phyloP scores from a whole-genome alignment of 1,284 basidiomycete species.

The Malassezia dermatis region DNA sequence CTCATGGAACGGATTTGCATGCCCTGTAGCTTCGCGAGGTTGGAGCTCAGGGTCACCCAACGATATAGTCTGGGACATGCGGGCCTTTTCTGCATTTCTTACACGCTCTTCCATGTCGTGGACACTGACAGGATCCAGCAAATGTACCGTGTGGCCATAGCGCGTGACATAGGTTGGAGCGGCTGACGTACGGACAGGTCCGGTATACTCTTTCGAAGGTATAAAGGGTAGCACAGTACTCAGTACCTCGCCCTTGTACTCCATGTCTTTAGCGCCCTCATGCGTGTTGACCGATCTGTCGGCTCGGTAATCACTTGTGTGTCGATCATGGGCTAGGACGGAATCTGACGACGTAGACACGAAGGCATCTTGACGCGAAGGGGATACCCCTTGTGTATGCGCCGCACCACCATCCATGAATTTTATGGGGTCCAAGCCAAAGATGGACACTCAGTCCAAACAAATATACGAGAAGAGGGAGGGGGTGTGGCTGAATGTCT shows the following conservation, averaged over 20 bases:
- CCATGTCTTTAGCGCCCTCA: neutral
- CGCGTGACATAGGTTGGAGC: neutral
- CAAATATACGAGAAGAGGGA: neutral
- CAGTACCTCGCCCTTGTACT: neutral
- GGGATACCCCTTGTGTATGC: neutral
- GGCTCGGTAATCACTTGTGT: neutral
- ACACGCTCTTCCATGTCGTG: neutral
- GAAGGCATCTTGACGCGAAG: neutral
- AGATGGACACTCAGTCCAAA: neutral
- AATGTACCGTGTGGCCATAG: neutral
- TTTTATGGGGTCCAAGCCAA: neutral
- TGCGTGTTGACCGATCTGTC: neutral
- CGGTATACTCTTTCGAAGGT: too few species aligned
- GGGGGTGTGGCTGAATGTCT: neutral
- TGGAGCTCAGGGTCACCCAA: conserved; percentile 4
- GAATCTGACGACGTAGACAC: neutral
- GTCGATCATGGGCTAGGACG: neutral
- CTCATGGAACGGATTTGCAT: conserved; percentile 1
- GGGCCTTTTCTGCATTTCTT: neutral
- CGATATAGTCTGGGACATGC: neutral
- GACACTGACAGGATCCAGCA: conserved; percentile 3
- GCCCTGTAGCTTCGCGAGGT: neutral
- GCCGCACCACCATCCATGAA: neutral
- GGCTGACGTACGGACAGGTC: neutral
- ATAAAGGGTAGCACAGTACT: too few species aligned